Evolutionary conservation across 306 rosid species (phyloP).

Genomic region (Canavalia ensiformis): DNA sequence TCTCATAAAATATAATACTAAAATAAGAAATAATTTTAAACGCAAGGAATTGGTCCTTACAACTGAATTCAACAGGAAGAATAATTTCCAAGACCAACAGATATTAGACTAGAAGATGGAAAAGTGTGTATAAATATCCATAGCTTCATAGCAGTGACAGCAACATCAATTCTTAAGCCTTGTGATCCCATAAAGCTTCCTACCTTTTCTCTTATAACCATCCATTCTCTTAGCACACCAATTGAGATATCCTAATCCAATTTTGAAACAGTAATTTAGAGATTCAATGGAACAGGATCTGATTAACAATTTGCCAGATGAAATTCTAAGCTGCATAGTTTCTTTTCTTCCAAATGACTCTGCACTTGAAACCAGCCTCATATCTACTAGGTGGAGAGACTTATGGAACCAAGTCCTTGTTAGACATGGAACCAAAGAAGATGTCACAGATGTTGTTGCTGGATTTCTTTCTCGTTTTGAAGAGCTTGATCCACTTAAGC

Average conservation of each 20-base stretch:
- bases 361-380: slow-evolving; percentile 68
- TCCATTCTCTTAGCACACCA: not conserved
- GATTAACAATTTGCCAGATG: slow-evolving; percentile 52
- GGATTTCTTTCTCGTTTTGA: slow-evolving; percentile 57
- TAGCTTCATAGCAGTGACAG: not conserved
- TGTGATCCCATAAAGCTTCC: not conserved
- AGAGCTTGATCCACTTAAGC: slow-evolving; percentile 61
- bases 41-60: slow-evolving; percentile 8
- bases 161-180: not conserved
- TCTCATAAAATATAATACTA: not conserved
- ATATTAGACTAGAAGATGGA: not conserved
- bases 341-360: slow-evolving; percentile 74
- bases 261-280: not conserved
- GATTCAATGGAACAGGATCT: slow-evolving; percentile 44
- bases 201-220: not conserved
- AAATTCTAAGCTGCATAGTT: slow-evolving; percentile 62
- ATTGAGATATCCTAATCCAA: not conserved
- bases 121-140: not conserved
- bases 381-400: slow-evolving; percentile 75
- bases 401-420: slow-evolving; percentile 69
- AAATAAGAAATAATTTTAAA: not conserved
- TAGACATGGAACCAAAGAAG: slow-evolving; percentile 55
- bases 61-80: slow-evolving; percentile 7
- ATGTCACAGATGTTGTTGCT: slow-evolving; percentile 47
- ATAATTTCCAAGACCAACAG: slow-evolving; percentile 2